Conservation (phyloP, 2,329 filamentous ascomycete species). For the Colletotrichum tabaci region DNA sequence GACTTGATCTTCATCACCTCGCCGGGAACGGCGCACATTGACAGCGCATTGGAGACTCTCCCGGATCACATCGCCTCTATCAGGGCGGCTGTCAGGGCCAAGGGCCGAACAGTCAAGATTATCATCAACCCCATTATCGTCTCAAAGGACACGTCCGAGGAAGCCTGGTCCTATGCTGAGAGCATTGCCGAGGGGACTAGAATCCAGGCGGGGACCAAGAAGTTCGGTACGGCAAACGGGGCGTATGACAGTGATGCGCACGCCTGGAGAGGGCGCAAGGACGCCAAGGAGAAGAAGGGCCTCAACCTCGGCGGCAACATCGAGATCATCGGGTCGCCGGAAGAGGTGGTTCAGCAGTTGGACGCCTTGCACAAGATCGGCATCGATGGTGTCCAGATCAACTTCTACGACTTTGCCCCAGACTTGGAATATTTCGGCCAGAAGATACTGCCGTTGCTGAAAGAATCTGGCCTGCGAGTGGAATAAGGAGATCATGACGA, state of each 20-base stretch:
- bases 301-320: conserved; percentile 9
- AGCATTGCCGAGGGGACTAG: conserved; percentile 18
- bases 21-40: conserved; percentile 18
- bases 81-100: conserved; percentile 8
- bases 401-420: conserved; percentile 29
- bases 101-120: conserved; percentile 11
- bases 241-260: conserved; percentile 14
- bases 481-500: not conserved
- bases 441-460: conserved; percentile 8
- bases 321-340: conserved; percentile 16
- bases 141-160: conserved; percentile 6
- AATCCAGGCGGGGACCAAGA: conserved; percentile 1
- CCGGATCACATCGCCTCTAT: conserved; percentile 16
- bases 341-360: conserved; percentile 3
- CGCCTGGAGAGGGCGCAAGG: conserved; percentile 15
- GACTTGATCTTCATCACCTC: conserved; percentile 25
- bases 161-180: conserved; percentile 4
- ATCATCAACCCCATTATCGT: conserved; percentile 30
- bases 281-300: not conserved
- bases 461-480: not conserved
- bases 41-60: conserved; percentile 24
- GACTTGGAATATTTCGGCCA: conserved; percentile 7
- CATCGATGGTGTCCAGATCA: conserved; percentile 11
- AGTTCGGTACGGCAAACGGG: conserved; percentile 14
- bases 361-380: conserved; percentile 7